Evolutionary conservation across 2,329 filamentous ascomycete genomes (phyloP).

Genomic region (Colletotrichum graminicola): DNA sequence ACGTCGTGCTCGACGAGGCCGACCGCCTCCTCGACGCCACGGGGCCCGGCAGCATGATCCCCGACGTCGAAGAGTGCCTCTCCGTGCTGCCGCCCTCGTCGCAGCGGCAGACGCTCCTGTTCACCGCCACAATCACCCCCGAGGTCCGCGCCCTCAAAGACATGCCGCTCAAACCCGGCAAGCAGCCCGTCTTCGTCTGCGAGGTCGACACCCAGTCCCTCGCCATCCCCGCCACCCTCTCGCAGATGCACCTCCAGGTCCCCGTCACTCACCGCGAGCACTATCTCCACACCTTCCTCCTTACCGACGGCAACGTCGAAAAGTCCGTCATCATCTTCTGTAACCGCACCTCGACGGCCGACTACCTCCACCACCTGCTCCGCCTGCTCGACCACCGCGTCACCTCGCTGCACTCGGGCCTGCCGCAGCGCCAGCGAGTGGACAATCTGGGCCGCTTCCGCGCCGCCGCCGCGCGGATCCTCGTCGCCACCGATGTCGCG

Average conservation of each 20-base stretch:
- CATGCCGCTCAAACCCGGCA: constrained; percentile 75
- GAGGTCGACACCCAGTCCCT: constrained; percentile 84
- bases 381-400: constrained; percentile 89
- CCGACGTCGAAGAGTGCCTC: constrained; percentile 91
- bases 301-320: constrained; percentile 79
- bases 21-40: constrained; percentile 85
- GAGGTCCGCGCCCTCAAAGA: constrained; percentile 90
- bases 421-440: constrained; percentile 86
- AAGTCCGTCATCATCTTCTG: constrained; percentile 93
- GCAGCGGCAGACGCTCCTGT: constrained; percentile 91
- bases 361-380: constrained; percentile 88
- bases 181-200: constrained; percentile 86
- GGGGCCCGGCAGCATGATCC: constrained; percentile 88
- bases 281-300: constrained; percentile 90
- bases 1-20: constrained; percentile 95
- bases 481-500: constrained; percentile 96
- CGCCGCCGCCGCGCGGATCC: constrained; percentile 85
- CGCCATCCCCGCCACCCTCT: constrained; percentile 83
- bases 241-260: constrained; percentile 87
- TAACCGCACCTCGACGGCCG: constrained; percentile 90
- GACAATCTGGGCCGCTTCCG: constrained; percentile 93
- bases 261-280: constrained; percentile 94
- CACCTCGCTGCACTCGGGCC: constrained; percentile 88
- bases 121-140: constrained; percentile 94
- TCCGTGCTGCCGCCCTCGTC: constrained; percentile 81